These are phyloP conservation scores for Ceratobasidium sp. DNA, from an alignment of 1,284 basidiomycete genomes.

Conservation along the genomic window DNA sequence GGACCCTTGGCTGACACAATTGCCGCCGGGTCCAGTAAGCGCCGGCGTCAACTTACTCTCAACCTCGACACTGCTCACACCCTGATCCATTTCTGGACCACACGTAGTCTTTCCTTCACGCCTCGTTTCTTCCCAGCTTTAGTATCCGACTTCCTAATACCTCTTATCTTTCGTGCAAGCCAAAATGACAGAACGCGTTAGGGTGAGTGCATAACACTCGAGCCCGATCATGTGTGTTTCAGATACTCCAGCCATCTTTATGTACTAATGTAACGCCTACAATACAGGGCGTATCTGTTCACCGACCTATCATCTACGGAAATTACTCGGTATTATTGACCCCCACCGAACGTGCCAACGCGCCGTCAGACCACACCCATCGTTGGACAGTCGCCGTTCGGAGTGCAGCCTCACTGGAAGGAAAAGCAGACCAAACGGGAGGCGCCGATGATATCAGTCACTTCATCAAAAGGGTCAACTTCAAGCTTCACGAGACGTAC, in stretches of 20 bases:
- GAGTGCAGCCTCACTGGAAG: slow-evolving; percentile 67
- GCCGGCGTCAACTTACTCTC: neutral
- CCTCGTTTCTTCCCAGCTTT: too few species aligned
- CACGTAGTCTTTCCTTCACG: too few species aligned
- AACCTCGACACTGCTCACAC: neutral
- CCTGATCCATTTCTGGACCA: too few species aligned
- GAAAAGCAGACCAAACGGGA: slow-evolving; percentile 68
- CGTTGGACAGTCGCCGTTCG: slow-evolving; percentile 96
- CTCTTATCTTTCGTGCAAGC: neutral
- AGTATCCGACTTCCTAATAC: neutral
- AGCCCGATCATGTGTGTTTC: slow-evolving; percentile 25
- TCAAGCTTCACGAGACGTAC: slow-evolving; percentile 98
- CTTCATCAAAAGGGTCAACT: slow-evolving; percentile 93
- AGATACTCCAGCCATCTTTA: neutral
- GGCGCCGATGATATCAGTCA: slow-evolving; percentile 88
- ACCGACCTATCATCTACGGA: slow-evolving; percentile 93
- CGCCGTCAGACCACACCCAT: slow-evolving; percentile 85
- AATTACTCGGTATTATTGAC: slow-evolving; percentile 90
- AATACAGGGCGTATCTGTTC: slow-evolving; percentile 82
- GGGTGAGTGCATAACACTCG: slow-evolving; percentile 29
- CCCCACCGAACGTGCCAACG: slow-evolving; percentile 71
- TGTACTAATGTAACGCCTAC: slow-evolving; percentile 4
- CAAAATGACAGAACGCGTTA: slow-evolving; percentile 38
- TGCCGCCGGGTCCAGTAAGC: slow-evolving; percentile 1
- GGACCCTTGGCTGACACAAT: slow-evolving; percentile 18